Percentiles rank a stretch among this genome's conserved stretches.
Conservation (phyloP, 2,329 filamentous ascomycete genomes). For the Zymoseptoria ardabiliae region DNA sequence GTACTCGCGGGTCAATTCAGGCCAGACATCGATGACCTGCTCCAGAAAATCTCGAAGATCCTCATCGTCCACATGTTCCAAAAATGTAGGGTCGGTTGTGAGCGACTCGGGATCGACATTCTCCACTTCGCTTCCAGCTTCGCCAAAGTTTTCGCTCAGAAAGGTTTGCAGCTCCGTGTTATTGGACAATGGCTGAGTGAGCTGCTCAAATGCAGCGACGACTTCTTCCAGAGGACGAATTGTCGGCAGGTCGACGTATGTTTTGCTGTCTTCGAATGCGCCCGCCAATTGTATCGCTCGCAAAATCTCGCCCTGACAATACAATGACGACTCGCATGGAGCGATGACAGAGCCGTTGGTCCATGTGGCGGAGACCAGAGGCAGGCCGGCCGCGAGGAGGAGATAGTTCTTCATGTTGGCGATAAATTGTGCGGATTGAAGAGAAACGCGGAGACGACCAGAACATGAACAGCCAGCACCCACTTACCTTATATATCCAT, state of each 20-base stretch:
- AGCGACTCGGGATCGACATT: constrained; percentile 47
- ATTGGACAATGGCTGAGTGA: constrained; percentile 55
- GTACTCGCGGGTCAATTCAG: constrained; percentile 57
- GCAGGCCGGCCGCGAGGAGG: constrained; percentile 2
- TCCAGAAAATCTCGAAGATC: constrained; percentile 54
- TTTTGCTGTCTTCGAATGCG: constrained; percentile 62
- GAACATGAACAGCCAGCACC: background rate
- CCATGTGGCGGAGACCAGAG: constrained; percentile 41
- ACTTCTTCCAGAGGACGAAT: constrained; percentile 53
- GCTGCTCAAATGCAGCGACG: constrained; percentile 51
- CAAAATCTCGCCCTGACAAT: constrained; percentile 59
- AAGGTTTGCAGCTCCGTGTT: constrained; percentile 56
- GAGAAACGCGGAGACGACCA: background rate
- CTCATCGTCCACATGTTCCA: constrained; percentile 49
- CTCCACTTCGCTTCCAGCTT: constrained; percentile 56
- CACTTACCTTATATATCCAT: background rate
- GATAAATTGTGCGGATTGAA: background rate
- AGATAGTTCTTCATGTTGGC: background rate
- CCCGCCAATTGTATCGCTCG: constrained; percentile 55
- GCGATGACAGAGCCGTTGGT: constrained; percentile 54
- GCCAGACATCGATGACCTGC: constrained; percentile 64
- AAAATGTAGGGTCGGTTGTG: constrained; percentile 50
- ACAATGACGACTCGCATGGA: constrained; percentile 60
- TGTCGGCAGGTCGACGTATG: constrained; percentile 60
- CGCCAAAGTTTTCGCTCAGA: constrained; percentile 55